Base-by-base conservation (phyloP, 2,329 filamentous ascomycete species). In the Fusarium sp. region DNA sequence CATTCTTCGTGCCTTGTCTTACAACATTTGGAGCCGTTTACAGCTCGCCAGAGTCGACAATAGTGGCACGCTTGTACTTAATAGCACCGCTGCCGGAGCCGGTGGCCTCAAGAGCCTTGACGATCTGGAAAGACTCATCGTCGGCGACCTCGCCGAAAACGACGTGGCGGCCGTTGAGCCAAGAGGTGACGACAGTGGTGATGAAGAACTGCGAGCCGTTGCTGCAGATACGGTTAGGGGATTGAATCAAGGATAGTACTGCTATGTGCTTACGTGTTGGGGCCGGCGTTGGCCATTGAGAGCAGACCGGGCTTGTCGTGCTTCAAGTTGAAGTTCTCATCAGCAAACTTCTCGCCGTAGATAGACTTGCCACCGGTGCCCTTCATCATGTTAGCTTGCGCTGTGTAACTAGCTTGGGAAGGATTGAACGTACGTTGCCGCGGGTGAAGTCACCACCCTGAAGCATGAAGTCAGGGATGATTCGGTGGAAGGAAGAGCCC, bases 171-270 rank as follows among this genome's bases (percentile, higher is more conserved):
- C 86, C 86, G 76, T 95, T 85, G 69, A 95, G 84, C 84, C 96
- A 96, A 52, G 88, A 88, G 59, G 95, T 98, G 58, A 88, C 84
- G 46, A 96, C 92, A 53, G 94, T 98, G 72, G 94, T 98, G 76
- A 98, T 82, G 84, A 98, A 98, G 85, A 98, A 98, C 79, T 98
- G 94, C 47, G 92, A 96, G 72, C 95, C 95, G 81, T 99, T 99
- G 78, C 95, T 97, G 63, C 79, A 15, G 81, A 45, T 71, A 37
- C 69, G 27, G 70, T 44, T 31, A 62, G 50, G 45, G 21, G 15
- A 6, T n/a, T 19, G 9, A 33, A 25, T 17, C n/a, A 0, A 11
- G 29, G 11, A 3, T 2, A 10, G 7, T 11, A 10, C 5, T 4
- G 19, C 4, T n/a, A 13, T 6, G 8, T 13, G 11, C 84, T 78